Evolutionary conservation across 2,329 filamentous ascomycete species (phyloP).

Genomic region (Apiospora marii): DNA sequence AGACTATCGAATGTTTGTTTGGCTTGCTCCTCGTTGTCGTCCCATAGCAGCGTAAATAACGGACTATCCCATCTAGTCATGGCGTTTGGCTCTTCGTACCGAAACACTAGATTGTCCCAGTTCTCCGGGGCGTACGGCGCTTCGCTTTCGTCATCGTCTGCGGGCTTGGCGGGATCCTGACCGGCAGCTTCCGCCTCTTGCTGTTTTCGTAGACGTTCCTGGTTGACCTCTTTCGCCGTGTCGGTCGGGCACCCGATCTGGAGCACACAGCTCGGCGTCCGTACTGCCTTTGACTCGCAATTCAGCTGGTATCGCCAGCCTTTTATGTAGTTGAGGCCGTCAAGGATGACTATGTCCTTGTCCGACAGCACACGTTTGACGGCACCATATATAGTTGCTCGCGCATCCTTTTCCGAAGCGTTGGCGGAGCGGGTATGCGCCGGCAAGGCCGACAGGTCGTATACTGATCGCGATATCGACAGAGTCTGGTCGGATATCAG

Average conservation of each 20-base stretch:
- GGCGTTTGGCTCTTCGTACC: constrained; percentile 86
- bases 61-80: constrained; percentile 88
- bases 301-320: constrained; percentile 87
- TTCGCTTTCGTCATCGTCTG: constrained; percentile 43
- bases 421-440: constrained; percentile 74
- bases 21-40: constrained; percentile 71
- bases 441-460: constrained; percentile 68
- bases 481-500: constrained; percentile 78
- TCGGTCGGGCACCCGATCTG: constrained; percentile 66
- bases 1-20: constrained; percentile 67
- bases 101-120: constrained; percentile 81
- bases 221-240: constrained; percentile 66
- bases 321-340: constrained; percentile 88
- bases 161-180: constrained; percentile 35
- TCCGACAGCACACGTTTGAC: constrained; percentile 78
- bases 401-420: constrained; percentile 80
- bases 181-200: constrained; percentile 49
- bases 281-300: constrained; percentile 82
- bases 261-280: constrained; percentile 78
- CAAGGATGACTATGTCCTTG: constrained; percentile 79
- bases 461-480: constrained; percentile 73
- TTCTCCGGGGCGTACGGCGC: constrained; percentile 63
- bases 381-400: constrained; percentile 77
- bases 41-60: constrained; percentile 79
- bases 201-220: constrained; percentile 56